Conservation (phyloP, 2,329 filamentous ascomycete species). For the Elsinoe perseae region DNA sequence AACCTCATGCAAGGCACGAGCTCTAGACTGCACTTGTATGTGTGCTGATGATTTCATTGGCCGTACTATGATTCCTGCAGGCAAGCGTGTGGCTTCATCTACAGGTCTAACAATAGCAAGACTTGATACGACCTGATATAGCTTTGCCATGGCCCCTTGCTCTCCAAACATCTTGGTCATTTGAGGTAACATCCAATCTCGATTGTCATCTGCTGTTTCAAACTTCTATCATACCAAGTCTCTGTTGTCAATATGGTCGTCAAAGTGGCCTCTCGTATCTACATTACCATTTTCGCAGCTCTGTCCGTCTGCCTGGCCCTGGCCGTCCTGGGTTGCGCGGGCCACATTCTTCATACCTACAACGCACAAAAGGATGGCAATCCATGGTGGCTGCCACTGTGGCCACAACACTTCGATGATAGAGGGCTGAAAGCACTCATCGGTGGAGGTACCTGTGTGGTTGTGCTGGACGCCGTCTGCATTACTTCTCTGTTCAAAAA, state of each 20-base stretch:
- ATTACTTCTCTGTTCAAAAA: slow-evolving; percentile 26
- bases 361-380: slow-evolving; percentile 36
- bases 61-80: not conserved
- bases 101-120: slow-evolving; percentile 4
- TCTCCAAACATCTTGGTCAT: not conserved
- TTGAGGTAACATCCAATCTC: not conserved
- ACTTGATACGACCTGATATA: slow-evolving; percentile 8
- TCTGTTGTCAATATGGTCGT: not conserved
- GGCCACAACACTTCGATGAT: slow-evolving; percentile 42
- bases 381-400: slow-evolving; percentile 43
- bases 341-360: slow-evolving; percentile 38
- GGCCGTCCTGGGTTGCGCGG: slow-evolving; percentile 37
- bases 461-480: slow-evolving; percentile 34
- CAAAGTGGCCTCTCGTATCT: slow-evolving; percentile 11
- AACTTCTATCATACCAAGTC: not conserved
- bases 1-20: slow-evolving; percentile 8
- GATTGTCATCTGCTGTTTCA: not conserved
- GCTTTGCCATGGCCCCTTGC: not conserved
- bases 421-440: slow-evolving; percentile 37
- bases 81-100: not conserved
- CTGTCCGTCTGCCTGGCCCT: slow-evolving; percentile 31
- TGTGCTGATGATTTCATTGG: not conserved
- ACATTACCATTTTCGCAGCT: slow-evolving; percentile 2
- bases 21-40: not conserved
- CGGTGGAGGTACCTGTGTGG: slow-evolving; percentile 31